Conservation (phyloP, 1,284 basidiomycete genomes). For the Ceratobasidium sp. region DNA sequence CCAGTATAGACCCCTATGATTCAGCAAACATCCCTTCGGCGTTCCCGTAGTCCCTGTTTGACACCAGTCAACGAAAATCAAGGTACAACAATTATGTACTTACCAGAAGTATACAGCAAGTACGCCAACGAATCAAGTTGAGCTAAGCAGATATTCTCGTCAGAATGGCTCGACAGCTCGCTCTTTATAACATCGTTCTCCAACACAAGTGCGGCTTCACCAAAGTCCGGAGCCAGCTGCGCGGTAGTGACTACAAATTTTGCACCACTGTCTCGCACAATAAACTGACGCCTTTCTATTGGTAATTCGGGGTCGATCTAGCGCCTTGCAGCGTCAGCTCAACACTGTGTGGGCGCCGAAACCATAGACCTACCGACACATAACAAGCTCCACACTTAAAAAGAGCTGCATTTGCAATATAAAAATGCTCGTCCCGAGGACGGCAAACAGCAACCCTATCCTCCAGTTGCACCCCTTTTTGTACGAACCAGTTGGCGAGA, state of each 20-base stretch:
- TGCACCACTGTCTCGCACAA: slow-evolving; percentile 63
- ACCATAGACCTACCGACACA: slow-evolving; percentile 61
- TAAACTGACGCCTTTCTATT: slow-evolving; percentile 64
- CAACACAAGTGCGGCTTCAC: slow-evolving; percentile 42
- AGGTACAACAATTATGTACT: slow-evolving; percentile 24
- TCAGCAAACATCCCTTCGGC: slow-evolving; percentile 70
- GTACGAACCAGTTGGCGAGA: slow-evolving; percentile 63
- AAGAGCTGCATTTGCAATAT: slow-evolving; percentile 64
- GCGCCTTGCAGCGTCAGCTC: background rate
- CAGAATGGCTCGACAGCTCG: slow-evolving; percentile 57
- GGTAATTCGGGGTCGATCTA: slow-evolving; percentile 70
- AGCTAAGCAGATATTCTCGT: slow-evolving; percentile 56
- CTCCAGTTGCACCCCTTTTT: slow-evolving; percentile 59
- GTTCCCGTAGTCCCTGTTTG: slow-evolving; percentile 66
- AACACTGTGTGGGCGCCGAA: background rate
- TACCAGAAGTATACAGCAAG: slow-evolving; percentile 69
- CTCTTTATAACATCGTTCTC: slow-evolving; percentile 54
- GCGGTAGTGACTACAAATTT: slow-evolving; percentile 62
- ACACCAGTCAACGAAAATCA: background rate
- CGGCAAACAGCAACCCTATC: slow-evolving; percentile 67
- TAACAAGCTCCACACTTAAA: slow-evolving; percentile 69
- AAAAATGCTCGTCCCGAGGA: slow-evolving; percentile 62
- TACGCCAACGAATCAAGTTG: slow-evolving; percentile 61
- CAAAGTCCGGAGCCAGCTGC: slow-evolving; percentile 48
- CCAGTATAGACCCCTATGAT: slow-evolving; percentile 62